Evolutionary conservation across 1,284 basidiomycete genomes (phyloP).

Genomic region (Ganoderma resinaceum): DNA sequence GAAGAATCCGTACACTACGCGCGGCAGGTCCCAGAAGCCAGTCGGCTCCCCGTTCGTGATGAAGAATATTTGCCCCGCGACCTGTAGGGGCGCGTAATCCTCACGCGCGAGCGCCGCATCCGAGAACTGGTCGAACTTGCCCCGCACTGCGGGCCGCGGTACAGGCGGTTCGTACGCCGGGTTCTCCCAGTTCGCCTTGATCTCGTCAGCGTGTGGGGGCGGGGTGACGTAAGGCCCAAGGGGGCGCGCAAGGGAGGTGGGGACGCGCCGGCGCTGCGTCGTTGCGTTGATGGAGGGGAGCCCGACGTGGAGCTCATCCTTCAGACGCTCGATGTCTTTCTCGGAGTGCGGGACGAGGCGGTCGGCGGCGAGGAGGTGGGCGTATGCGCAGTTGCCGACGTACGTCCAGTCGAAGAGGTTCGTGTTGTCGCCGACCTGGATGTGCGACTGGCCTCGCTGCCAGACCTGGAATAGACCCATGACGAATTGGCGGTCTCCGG

Average conservation of each 20-base stretch:
- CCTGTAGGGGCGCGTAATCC: constrained; percentile 63
- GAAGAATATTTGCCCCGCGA: constrained; percentile 96
- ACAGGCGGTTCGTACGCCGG: constrained; percentile 52
- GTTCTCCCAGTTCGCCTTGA: constrained; percentile 67
- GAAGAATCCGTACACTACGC: constrained; percentile 85
- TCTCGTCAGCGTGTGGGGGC: constrained; percentile 62
- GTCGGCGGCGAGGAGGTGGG: constrained; percentile 95
- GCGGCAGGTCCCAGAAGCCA: constrained; percentile 96
- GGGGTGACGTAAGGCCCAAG: constrained; percentile 79
- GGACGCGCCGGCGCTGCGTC: constrained; percentile 62
- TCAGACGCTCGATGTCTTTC: constrained; percentile 49
- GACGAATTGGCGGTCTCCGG: constrained; percentile 92
- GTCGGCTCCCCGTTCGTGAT: constrained; percentile 98
- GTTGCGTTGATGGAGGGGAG: constrained; percentile 73
- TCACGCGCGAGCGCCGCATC: constrained; percentile 59
- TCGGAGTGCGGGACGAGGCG: constrained; percentile 63
- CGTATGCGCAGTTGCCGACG: constrained; percentile 94
- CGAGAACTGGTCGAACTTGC: constrained; percentile 77
- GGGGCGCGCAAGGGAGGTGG: constrained; percentile 80
- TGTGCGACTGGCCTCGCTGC: constrained; percentile 84
- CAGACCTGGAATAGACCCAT: constrained; percentile 84
- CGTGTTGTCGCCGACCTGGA: constrained; percentile 93
- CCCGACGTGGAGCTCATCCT: constrained; percentile 51
- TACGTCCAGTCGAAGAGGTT: constrained; percentile 99
- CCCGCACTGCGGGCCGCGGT: constrained; percentile 71